Percentiles rank a stretch among this genome's conserved stretches.
These are phyloP conservation scores for Neurospora tetrasperma DNA, from an alignment of 495 filamentous ascomycete genomes.

Conservation along the genomic window DNA sequence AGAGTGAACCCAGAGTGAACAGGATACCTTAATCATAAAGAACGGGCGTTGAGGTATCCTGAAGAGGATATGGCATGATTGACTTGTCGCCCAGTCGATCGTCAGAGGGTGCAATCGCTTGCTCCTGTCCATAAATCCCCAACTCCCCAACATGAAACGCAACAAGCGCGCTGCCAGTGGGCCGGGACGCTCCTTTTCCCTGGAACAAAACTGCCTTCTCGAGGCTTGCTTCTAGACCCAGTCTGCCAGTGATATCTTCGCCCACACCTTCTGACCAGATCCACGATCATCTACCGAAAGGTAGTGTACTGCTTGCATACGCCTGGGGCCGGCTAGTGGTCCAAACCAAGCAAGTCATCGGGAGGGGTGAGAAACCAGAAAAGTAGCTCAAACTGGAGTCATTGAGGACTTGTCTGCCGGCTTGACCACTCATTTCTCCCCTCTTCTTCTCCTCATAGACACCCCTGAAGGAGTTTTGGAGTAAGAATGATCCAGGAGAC, in stretches of 20 bases:
- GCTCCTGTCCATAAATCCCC: constrained; percentile 9
- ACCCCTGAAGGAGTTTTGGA: constrained; percentile 6
- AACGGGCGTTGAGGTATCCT: constrained; percentile 1
- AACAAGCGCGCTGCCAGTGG: constrained; percentile 22
- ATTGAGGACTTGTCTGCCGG: background rate
- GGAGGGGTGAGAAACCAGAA: constrained; percentile 2
- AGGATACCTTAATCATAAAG: background rate
- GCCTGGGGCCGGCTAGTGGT: constrained; percentile 8
- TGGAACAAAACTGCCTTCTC: constrained; percentile 1
- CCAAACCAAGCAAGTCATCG: constrained; percentile 11
- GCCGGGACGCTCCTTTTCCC: background rate
- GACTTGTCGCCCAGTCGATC: background rate
- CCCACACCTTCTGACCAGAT: constrained; percentile 5
- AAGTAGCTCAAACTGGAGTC: constrained; percentile 2
- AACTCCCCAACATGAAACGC: constrained; percentile 22
- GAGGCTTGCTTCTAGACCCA: background rate
- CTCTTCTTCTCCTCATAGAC: constrained; percentile 2
- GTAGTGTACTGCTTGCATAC: constrained; percentile 9
- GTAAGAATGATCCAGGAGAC: constrained; percentile 9
- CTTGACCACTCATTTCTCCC: background rate
- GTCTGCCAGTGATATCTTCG: constrained; percentile 1
- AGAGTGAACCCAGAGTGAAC: background rate
- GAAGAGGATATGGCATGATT: constrained; percentile 6
- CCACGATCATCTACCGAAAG: constrained; percentile 12
- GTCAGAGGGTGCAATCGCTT: constrained; percentile 4